Evolutionary conservation across 1,284 basidiomycete genomes (phyloP).

Genomic region (Tylopilus sp.): DNA sequence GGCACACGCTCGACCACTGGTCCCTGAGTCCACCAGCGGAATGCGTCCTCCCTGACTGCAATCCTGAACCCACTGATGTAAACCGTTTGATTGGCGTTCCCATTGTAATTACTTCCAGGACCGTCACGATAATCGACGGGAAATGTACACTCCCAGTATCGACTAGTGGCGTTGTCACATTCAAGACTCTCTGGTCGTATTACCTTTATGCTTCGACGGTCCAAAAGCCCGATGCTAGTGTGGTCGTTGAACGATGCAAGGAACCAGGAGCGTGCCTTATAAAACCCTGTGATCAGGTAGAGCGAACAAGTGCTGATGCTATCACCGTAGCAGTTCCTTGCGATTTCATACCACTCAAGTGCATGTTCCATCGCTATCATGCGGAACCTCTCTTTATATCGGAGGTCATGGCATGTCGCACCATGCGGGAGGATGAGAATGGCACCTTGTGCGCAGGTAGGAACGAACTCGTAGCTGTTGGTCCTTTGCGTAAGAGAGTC

Average conservation of each 20-base stretch:
- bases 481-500: neutral
- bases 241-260: conserved; percentile 6
- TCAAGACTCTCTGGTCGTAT: neutral
- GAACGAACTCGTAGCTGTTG: neutral
- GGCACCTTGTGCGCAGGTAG: neutral
- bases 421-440: conserved; percentile 14
- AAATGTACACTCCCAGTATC: neutral
- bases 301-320: neutral
- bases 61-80: conserved; percentile 14
- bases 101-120: neutral
- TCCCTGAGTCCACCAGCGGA: neutral
- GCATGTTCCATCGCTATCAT: neutral
- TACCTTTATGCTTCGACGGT: neutral
- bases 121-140: neutral
- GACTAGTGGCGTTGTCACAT: neutral
- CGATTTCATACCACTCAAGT: neutral
- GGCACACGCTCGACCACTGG: neutral
- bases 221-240: neutral
- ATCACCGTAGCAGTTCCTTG: neutral
- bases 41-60: neutral
- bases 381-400: neutral
- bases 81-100: conserved; percentile 7
- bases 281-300: conserved; percentile 13
- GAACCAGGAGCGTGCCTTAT: conserved; percentile 10
- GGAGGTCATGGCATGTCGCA: neutral